Evolutionary conservation across 2,329 filamentous ascomycete species (phyloP), one percentile per base, ranked within the genome.

Genomic region (Polychaeton citri): DNA sequence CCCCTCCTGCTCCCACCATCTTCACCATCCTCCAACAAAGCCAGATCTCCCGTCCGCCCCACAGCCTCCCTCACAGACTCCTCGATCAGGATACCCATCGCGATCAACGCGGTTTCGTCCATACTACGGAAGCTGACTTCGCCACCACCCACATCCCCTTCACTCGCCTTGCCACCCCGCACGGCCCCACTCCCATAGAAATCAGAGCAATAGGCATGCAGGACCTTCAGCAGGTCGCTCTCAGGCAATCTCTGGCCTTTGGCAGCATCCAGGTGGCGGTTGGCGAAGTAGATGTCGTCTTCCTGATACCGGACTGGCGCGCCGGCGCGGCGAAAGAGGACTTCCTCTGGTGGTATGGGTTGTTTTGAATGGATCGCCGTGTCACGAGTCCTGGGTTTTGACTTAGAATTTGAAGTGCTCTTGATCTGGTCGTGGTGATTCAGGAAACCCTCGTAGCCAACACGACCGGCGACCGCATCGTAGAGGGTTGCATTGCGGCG

Each of bases 91-190:
- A 88, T 74, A 1, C 81, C 81, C 49, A 88, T 66, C 1, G 81
- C 80, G 36, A 88, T 61, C 39, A 88, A 64, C 3, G 81, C 81
- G 10, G 80, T 84, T 61, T 84, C 82, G 51, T 88, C 80, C 71
- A 88, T 74, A 54, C 74, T 81, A 43, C 68, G 61, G 45, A 65
- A 69, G 35, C 66, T 61, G 18, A 47, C 44, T 13, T 46, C 53
- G n/a, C 41, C 40, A 8, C 43, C 37, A 6, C 38, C 39, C n/a
- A n/a, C n/a, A n/a, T n/a, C n/a, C n/a, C n/a, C n/a, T 15, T 28
- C 24, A 3, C 12, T 28, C 5, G 19, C 12, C 30, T n/a, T 19
- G 10, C 18, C 13, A 16, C 30, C 30, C 10, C 12, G 17, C 12
- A 38, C 26, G 3, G 31, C 34, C 9, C 40, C 39, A 15, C 59